phyloP scores from a whole-genome alignment of 176 grass and related monocot genomes.

The Eremochloa ophiuroides region DNA sequence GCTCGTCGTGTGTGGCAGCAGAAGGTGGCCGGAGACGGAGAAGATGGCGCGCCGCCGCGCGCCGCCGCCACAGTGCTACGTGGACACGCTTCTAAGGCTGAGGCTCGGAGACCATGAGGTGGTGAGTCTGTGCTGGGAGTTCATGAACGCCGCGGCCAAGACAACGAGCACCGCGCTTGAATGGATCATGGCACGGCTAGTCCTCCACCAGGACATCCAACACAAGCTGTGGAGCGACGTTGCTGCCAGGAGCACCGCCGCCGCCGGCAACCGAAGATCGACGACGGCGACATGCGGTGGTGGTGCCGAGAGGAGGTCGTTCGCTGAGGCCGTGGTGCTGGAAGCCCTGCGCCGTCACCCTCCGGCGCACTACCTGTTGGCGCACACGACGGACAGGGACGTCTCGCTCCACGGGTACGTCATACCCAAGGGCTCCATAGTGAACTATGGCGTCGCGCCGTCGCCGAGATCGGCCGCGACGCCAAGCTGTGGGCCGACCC shows the following conservation, averaged over 20 bases:
- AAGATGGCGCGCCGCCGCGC: neutral
- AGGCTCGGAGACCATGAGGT: constrained; percentile 11
- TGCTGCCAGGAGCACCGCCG: no score
- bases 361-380: constrained; percentile 25
- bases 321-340: constrained; percentile 15
- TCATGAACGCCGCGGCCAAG: constrained; percentile 33
- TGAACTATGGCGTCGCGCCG: constrained; percentile 21
- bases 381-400: constrained; percentile 23
- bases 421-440: constrained; percentile 8
- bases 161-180: constrained; percentile 23
- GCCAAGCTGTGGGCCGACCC: neutral
- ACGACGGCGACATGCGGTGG: neutral
- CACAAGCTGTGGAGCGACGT: neutral
- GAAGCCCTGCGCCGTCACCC: constrained; percentile 37
- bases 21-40: neutral
- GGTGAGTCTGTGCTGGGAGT: constrained; percentile 40
- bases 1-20: neutral
- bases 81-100: constrained; percentile 10
- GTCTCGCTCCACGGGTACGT: neutral
- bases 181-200: constrained; percentile 33
- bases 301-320: neutral
- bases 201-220: constrained; percentile 16
- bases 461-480: neutral
- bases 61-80: neutral
- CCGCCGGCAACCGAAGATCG: no score